Evolutionary conservation across 345 rosid genomes (phyloP), one percentile per base, ranked within the genome.

Genomic region (Moricandia arvensis): DNA sequence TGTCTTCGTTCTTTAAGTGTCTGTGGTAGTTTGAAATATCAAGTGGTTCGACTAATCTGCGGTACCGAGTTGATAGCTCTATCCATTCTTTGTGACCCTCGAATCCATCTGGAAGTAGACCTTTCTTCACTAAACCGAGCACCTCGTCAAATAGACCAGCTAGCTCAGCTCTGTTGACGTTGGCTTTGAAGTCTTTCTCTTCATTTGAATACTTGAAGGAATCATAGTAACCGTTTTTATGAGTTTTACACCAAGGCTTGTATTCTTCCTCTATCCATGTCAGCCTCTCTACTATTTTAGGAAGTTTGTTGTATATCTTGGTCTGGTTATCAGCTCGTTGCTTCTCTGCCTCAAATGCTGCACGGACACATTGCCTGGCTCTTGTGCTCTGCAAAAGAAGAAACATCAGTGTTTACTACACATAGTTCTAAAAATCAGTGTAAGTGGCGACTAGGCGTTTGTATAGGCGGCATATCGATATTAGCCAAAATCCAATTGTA

Each of bases 11-110:
- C 85, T 88, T 91, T 8, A 80, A 31, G 74, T 88, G 97, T n/a
- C 96, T 57, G 58, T 93, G 83, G 83, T 91, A 91, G 76, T 91
- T 91, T 29, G 96, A 83, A 2, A 93, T 83, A 51, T 93, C 98
- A 35, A 91, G 74, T 21, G 98, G 97, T 73, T 93, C 98, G 8
- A 84, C 81, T 16, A 84, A 72, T 72, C 72, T 83, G 6, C 92
- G 86, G 77, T 80, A 89, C 29, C 33, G 47, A 4, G 89, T 91
- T 10, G 91, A 85, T 7, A 85, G 82, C 0, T 34, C 5, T 6
- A 85, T 53, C 93, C 90, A 89, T 2, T 30, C 73, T 54, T 11
- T 9, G 2, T 17, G 9, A 3, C 80, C 78, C 74, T 88, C 97
- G 11, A 87, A 93, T 31, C 34, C 67, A 10, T 89, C 92, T 3